Evolutionary conservation across 2,329 filamentous ascomycete species (phyloP).

Genomic region (Talaromyces sp.): DNA sequence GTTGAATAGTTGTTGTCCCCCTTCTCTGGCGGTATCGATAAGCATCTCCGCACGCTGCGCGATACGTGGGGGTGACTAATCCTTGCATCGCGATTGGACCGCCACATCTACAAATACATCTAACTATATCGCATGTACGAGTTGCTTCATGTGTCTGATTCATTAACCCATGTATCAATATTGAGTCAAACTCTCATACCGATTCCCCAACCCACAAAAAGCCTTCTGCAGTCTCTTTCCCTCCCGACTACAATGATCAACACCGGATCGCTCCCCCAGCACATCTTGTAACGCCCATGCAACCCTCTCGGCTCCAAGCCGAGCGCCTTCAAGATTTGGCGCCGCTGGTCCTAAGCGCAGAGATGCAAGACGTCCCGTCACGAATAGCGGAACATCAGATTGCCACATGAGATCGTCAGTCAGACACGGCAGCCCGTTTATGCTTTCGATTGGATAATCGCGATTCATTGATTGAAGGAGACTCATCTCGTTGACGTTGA

Average conservation of each 20-base stretch:
- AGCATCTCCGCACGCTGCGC: constrained; percentile 15
- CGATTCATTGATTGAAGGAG: constrained; percentile 58
- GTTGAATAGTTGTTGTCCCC: neutral
- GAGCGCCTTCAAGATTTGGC: constrained; percentile 69
- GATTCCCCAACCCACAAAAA: constrained; percentile 41
- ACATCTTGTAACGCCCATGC: constrained; percentile 66
- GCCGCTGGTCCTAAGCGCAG: constrained; percentile 68
- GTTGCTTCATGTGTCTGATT: neutral
- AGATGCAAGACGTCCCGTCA: constrained; percentile 64
- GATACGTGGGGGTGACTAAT: constrained; percentile 9
- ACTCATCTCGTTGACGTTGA: constrained; percentile 58
- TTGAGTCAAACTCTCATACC: constrained; percentile 31
- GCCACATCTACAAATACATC: neutral
- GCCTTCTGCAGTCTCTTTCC: constrained; percentile 30
- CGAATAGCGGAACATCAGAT: constrained; percentile 67
- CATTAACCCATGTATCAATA: neutral
- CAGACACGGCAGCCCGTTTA: constrained; percentile 67
- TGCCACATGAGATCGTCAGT: constrained; percentile 75
- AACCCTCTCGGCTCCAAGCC: constrained; percentile 68
- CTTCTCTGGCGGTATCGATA: constrained; percentile 2
- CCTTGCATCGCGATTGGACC: constrained; percentile 1
- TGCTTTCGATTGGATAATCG: constrained; percentile 58
- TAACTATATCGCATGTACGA: neutral
- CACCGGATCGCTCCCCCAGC: constrained; percentile 32
- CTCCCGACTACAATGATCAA: constrained; percentile 21